Percentiles rank a stretch among this genome's conserved stretches.
Evolutionary conservation across 2,329 filamentous ascomycete genomes (phyloP).

Genomic region (Talaromyces pinophilus): DNA sequence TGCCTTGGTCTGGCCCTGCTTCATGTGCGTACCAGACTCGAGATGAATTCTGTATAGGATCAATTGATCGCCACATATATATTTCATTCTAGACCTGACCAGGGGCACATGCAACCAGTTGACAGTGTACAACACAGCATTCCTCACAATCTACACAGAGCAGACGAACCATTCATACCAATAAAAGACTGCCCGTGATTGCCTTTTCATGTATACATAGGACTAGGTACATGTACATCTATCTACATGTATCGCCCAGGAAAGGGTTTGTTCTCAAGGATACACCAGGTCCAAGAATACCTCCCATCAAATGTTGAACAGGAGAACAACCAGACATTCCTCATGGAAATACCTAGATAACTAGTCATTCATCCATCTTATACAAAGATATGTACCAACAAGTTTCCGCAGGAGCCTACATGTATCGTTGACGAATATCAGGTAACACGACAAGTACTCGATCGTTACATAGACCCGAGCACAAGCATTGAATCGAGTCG

Average conservation of each 20-base stretch:
- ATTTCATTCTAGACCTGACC: no score
- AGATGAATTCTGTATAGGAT: no score
- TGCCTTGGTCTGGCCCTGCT: neutral
- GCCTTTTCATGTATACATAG: neutral
- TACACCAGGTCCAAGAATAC: neutral
- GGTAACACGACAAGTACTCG: neutral
- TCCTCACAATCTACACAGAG: neutral
- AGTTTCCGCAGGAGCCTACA: neutral
- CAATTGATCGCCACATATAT: no score
- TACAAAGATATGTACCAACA: neutral
- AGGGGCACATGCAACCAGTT: no score
- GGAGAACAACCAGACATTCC: neutral
- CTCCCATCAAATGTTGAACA: neutral
- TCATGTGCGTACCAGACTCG: no score
- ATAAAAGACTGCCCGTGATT: neutral
- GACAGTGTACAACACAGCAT: no score
- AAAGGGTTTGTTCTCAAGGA: neutral
- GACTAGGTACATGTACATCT: no score
- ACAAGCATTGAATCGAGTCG: neutral
- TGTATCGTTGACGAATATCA: neutral
- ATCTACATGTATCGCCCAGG: no score
- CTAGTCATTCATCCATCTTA: neutral
- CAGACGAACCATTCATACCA: neutral
- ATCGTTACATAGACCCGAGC: neutral
- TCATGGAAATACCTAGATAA: neutral